phyloP scores from a whole-genome alignment of 2,329 filamentous ascomycete species.

The Bipolaris oryzae region DNA sequence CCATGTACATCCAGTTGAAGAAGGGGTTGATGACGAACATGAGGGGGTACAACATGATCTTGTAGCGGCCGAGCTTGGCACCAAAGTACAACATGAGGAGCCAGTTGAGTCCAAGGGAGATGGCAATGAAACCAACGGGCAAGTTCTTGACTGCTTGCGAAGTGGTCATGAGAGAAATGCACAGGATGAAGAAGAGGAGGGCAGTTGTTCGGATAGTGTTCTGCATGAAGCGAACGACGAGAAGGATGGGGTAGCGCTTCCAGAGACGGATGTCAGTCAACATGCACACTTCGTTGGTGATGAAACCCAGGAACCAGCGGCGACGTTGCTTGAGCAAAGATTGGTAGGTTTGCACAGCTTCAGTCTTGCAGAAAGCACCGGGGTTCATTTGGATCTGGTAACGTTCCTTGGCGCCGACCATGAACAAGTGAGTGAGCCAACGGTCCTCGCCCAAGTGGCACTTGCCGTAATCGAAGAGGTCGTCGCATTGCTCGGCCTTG shows the following conservation, averaged over 20 bases:
- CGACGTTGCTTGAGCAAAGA: constrained; percentile 92
- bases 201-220: constrained; percentile 96
- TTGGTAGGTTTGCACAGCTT: constrained; percentile 86
- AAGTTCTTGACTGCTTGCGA: constrained; percentile 78
- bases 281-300: constrained; percentile 99
- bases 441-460: constrained; percentile 93
- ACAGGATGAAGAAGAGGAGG: constrained; percentile 91
- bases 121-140: constrained; percentile 89
- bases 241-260: constrained; percentile 86
- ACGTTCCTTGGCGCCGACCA: constrained; percentile 91
- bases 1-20: constrained; percentile 98
- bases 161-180: constrained; percentile 83
- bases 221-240: constrained; percentile 88
- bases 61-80: constrained; percentile 82
- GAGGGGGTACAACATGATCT: constrained; percentile 91
- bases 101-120: constrained; percentile 93
- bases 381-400: constrained; percentile 99
- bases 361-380: constrained; percentile 96
- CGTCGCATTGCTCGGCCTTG: constrained; percentile 92
- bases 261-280: constrained; percentile 91
- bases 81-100: constrained; percentile 96
- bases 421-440: constrained; percentile 97
- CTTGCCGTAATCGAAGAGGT: constrained; percentile 96
- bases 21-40: constrained; percentile 97
- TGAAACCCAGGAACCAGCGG: constrained; percentile 95